Evolutionary conservation across 495 filamentous ascomycete genomes (phyloP), one percentile per base, ranked within the genome.

Genomic region (Patellaria atrata): DNA sequence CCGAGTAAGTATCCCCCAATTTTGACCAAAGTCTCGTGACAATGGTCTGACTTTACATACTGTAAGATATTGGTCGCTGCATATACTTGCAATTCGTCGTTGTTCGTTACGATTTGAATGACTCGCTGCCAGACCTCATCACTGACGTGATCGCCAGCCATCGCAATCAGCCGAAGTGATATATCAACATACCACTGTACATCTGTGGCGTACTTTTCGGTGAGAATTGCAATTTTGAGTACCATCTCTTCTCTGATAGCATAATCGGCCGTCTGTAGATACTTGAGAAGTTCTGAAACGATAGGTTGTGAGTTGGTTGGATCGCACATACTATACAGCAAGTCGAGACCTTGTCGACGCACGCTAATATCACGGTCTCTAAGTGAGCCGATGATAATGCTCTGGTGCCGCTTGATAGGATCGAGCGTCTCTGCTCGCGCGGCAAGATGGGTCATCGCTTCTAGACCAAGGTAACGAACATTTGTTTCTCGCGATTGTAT

Each of bases 241-340:
- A 94, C 91, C 91, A 99, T 96, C 55, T 99, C 91, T 58, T 99
- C 91, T 33, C 91, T 71, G 44, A 99, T 94, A 1, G 85, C 84
- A 56, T 92, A 97, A 54, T 99, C 91, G 8, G 91, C 91, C 27
- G 78, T 92, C 45, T 94, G 87, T 4, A 99, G 69, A 59, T 96
- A 94, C 40, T 84, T 79, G 14, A 99, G 59, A 30, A 99, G 74
- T 61, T 99, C 91, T 32, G 78, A 75, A 24, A 99, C 91, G 43
- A 99, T 93, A 3, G 80, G 75, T 37, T 77, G 78, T 4, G 91
- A 82, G 56, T 96, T 99, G 2, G 76, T 76, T 22, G 77, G 70
- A 53, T 99, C 91, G 55, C 91, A 99, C 91, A 99, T 99, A 71
- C 91, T 96, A 68, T 99, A 99, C 15, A 99, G 68, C 35, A 99